These are phyloP conservation scores for Phoenix dactylifera DNA, from an alignment of 176 grass and related monocot genomes.

Conservation along the genomic window DNA sequence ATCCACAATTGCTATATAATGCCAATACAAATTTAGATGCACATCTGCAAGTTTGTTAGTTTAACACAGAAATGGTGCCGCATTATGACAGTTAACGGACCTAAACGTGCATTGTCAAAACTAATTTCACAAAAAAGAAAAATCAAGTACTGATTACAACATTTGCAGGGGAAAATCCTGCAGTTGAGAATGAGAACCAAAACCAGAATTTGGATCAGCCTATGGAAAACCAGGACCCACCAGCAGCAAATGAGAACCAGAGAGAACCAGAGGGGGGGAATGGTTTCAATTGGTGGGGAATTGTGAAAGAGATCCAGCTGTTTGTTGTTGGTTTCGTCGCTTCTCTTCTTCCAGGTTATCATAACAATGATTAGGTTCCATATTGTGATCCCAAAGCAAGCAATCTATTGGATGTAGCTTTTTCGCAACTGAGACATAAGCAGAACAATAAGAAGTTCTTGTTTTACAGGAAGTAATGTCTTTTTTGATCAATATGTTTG, in stretches of 20 bases:
- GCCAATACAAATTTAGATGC: neutral
- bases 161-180: constrained; percentile 37
- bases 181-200: constrained; percentile 8
- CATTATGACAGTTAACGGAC: too few species aligned
- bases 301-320: constrained; percentile 79
- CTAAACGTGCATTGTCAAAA: too few species aligned
- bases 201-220: constrained; percentile 30
- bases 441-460: too few species aligned
- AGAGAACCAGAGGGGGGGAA: constrained; percentile 30
- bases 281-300: constrained; percentile 42
- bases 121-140: too few species aligned
- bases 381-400: neutral
- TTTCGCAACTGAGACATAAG: too few species aligned
- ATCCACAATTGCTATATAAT: neutral
- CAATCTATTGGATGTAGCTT: too few species aligned
- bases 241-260: constrained; percentile 44
- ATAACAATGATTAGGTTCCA: constrained; percentile 55
- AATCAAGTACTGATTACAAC: too few species aligned
- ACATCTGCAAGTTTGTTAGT: neutral
- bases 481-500: too few species aligned
- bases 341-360: constrained; percentile 85
- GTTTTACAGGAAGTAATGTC: too few species aligned
- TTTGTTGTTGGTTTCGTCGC: constrained; percentile 72
- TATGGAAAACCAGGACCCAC: constrained; percentile 51
- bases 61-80: neutral